Conservation (phyloP, 2,329 filamentous ascomycete species). For the Aulographum hederae region DNA sequence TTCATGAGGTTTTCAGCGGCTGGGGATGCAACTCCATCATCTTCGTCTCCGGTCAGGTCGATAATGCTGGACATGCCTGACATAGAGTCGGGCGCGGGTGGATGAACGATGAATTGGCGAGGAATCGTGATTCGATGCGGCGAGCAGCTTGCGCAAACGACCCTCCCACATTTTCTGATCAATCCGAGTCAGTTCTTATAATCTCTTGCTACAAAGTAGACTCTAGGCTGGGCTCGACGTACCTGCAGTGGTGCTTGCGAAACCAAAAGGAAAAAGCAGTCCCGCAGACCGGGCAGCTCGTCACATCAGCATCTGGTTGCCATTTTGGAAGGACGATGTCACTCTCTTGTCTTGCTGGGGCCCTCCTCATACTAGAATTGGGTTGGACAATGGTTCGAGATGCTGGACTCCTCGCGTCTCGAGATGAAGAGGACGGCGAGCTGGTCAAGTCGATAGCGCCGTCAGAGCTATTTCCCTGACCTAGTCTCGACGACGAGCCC, state of each 20-base stretch:
- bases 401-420: too few species aligned
- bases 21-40: conserved; percentile 12
- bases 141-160: conserved; percentile 79
- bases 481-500: too few species aligned
- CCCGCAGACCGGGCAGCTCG: conserved; percentile 68
- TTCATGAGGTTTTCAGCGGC: conserved; percentile 15
- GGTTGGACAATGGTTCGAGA: too few species aligned
- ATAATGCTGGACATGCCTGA: conserved; percentile 15
- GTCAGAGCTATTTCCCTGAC: too few species aligned
- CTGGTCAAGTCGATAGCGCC: too few species aligned
- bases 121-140: conserved; percentile 92
- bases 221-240: conserved; percentile 11
- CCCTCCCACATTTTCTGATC: conserved; percentile 68
- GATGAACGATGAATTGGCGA: conserved; percentile 77
- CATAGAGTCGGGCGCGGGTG: conserved; percentile 41
- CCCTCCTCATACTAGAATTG: too few species aligned
- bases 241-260: conserved; percentile 85
- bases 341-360: too few species aligned
- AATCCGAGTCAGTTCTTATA: conserved; percentile 1
- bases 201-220: not conserved
- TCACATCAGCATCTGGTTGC: conserved; percentile 76
- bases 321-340: conserved; percentile 51
- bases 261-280: conserved; percentile 69
- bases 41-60: conserved; percentile 25
- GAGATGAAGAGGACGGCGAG: too few species aligned